Conservation (phyloP, 2,329 filamentous ascomycete genomes). For the Xylariales sp. region DNA sequence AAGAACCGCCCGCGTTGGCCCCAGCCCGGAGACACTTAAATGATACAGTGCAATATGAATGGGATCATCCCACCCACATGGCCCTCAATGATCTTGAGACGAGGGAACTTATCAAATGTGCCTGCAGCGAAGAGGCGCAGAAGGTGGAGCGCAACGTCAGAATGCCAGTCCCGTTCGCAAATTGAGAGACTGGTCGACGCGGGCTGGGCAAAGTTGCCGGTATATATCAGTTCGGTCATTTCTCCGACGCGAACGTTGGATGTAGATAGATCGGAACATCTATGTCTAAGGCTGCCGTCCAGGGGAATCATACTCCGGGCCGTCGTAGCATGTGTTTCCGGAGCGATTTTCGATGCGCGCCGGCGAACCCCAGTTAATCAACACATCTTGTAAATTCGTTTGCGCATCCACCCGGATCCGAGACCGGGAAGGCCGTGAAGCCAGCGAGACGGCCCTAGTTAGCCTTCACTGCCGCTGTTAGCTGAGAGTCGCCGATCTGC, state of each 20-base stretch:
- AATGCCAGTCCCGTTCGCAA: constrained; percentile 31
- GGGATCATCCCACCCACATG: constrained; percentile 45
- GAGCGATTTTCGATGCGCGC: constrained; percentile 25
- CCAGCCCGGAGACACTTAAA: constrained; percentile 22
- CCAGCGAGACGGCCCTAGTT: constrained; percentile 23
- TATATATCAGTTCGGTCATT: constrained; percentile 27
- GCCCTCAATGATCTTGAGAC: constrained; percentile 33
- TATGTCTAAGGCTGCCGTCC: constrained; percentile 34
- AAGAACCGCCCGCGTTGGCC: constrained; percentile 32
- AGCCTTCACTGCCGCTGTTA: constrained; percentile 20
- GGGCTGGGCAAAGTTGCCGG: constrained; percentile 28
- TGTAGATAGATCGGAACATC: constrained; percentile 50
- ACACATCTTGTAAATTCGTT: constrained; percentile 26
- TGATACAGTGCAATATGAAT: constrained; percentile 46
- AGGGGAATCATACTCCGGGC: constrained; percentile 23
- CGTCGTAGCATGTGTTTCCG: constrained; percentile 25
- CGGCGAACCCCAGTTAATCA: constrained; percentile 26
- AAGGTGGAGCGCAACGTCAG: constrained; percentile 30
- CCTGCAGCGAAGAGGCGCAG: constrained; percentile 22
- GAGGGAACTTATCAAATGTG: constrained; percentile 31
- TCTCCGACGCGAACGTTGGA: constrained; percentile 31
- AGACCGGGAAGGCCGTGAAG: constrained; percentile 25
- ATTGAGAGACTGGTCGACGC: constrained; percentile 15
- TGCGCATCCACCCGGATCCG: constrained; percentile 23
- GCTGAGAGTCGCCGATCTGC: constrained; percentile 18